Percentiles rank a stretch among this genome's conserved stretches.
phyloP scores from a whole-genome alignment of 768 basidiomycete species.

The Candolleomyces eurysporus region DNA sequence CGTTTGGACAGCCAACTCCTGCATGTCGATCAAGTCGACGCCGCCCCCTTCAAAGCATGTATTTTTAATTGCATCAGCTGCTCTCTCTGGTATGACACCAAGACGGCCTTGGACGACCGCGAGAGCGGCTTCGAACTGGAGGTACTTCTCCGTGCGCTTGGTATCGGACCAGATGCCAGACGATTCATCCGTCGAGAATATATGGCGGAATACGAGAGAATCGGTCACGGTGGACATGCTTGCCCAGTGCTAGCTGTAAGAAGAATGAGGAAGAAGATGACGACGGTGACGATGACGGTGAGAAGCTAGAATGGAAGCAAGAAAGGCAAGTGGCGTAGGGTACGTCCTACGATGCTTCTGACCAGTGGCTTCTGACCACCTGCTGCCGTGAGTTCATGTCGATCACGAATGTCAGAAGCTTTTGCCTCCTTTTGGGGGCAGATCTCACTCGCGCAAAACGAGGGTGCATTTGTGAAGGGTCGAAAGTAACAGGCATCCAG shows the following conservation, averaged over 20 bases:
- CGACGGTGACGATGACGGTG: too few species aligned
- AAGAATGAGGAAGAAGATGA: too few species aligned
- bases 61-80: constrained; percentile 31
- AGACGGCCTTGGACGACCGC: constrained; percentile 34
- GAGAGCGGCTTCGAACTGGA: constrained; percentile 25
- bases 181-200: constrained; percentile 37
- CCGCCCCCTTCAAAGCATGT: constrained; percentile 22
- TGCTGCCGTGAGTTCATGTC: not conserved
- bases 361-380: not conserved
- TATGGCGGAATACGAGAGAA: constrained; percentile 35
- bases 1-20: constrained; percentile 36
- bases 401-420: not conserved
- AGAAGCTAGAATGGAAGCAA: constrained; percentile 6
- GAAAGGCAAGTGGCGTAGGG: constrained; percentile 20
- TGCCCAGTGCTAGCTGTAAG: too few species aligned
- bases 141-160: constrained; percentile 30
- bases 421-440: not conserved
- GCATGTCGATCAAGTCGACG: constrained; percentile 32
- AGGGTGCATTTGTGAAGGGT: not conserved
- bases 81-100: constrained; percentile 36
- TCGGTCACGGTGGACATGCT: constrained; percentile 32
- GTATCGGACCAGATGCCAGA: constrained; percentile 42
- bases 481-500: not conserved
- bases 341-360: constrained; percentile 6
- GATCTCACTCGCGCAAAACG: not conserved